phyloP scores from a whole-genome alignment of 768 basidiomycete species.

The Boletales sp. region DNA sequence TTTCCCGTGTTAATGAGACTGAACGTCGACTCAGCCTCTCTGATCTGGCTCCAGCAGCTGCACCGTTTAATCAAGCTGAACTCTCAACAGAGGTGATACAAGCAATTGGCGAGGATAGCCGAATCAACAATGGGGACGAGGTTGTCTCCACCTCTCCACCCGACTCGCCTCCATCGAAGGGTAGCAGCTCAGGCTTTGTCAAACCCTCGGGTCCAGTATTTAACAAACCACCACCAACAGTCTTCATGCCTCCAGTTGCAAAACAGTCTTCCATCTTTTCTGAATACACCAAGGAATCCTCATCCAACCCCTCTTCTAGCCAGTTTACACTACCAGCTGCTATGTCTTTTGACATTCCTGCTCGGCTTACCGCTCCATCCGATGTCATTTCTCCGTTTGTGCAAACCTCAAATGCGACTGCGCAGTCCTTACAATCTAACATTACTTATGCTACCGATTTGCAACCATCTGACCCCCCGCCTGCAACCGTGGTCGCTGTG shows the following conservation, averaged over 20 bases:
- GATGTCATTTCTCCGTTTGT: conserved; percentile 14
- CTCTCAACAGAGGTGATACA: conserved; percentile 19
- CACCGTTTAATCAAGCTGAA: conserved; percentile 10
- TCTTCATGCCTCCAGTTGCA: conserved; percentile 24
- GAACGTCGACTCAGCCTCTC: conserved; percentile 52
- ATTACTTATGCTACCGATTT: conserved; percentile 41
- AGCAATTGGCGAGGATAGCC: conserved; percentile 3
- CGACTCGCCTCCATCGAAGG: conserved; percentile 45
- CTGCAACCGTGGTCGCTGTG: not conserved
- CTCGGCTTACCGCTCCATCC: conserved; percentile 29
- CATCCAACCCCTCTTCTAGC: conserved; percentile 34
- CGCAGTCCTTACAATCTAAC: conserved; percentile 55
- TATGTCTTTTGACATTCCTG: conserved; percentile 43
- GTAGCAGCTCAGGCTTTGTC: conserved; percentile 20
- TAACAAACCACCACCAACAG: conserved; percentile 44
- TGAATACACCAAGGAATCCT: conserved; percentile 26
- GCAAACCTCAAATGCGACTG: conserved; percentile 36
- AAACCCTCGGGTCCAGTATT: conserved; percentile 50
- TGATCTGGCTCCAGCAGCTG: conserved; percentile 50
- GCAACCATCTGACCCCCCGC: conserved; percentile 26
- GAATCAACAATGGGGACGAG: conserved; percentile 18
- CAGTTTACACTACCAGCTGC: conserved; percentile 43
- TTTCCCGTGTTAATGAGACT: conserved; percentile 2
- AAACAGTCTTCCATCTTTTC: conserved; percentile 8
- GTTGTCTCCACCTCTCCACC: conserved; percentile 57